Evolutionary conservation across 2,329 filamentous ascomycete genomes (phyloP).

Genomic region (Grosmannia huntii): DNA sequence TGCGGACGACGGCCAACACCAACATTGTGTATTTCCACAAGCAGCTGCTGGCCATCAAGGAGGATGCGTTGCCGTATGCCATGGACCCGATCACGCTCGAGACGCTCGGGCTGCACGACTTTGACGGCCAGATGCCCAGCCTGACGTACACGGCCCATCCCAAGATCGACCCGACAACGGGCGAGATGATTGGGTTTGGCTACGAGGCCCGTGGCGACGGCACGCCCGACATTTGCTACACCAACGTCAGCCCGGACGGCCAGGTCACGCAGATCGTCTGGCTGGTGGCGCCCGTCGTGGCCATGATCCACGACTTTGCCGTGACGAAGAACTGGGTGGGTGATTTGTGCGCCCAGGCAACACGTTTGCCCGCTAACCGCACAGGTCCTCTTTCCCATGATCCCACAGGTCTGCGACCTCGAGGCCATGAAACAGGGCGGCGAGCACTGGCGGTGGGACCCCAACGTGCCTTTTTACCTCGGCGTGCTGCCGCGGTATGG

Average conservation of each 20-base stretch:
- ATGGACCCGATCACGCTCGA: background rate
- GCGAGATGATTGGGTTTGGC: background rate
- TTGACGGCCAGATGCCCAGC: background rate
- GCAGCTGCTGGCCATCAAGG: background rate
- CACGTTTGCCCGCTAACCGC: background rate
- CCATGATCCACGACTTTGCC: constrained; percentile 29
- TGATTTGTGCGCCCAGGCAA: background rate
- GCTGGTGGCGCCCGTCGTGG: constrained; percentile 20
- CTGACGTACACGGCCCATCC: background rate
- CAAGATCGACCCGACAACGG: background rate
- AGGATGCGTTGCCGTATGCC: background rate
- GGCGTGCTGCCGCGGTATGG: constrained; percentile 14
- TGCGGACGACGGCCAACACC: constrained; percentile 1
- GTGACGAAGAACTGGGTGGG: constrained; percentile 27
- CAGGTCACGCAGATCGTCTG: constrained; percentile 7
- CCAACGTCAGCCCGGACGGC: background rate
- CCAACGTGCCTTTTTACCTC: constrained; percentile 14
- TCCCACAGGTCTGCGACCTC: constrained; percentile 21
- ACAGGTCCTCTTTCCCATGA: constrained; percentile 20
- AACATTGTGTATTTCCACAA: background rate
- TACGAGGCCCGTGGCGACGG: background rate
- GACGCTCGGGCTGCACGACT: background rate
- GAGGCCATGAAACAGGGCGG: constrained; percentile 24
- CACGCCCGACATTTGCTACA: background rate
- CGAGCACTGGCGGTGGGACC: constrained; percentile 27